Conservation (phyloP, 106 monocot species). For the Chionographis japonica region DNA sequence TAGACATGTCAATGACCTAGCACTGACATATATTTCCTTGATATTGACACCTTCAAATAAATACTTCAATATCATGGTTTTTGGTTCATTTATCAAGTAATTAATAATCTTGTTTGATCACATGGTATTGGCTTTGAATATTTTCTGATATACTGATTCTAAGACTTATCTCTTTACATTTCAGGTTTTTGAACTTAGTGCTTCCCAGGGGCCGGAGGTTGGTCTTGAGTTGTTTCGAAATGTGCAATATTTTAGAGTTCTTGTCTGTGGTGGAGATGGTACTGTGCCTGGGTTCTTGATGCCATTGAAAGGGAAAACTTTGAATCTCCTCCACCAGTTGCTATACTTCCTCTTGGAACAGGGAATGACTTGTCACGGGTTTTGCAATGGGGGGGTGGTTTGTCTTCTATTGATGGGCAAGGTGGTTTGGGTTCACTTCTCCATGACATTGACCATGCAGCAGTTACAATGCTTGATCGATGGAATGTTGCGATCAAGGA, state of each 20-base stretch:
- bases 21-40: too few relatives aligned
- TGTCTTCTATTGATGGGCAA: constrained; percentile 66
- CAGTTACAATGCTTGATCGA: constrained; percentile 84
- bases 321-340: constrained; percentile 91
- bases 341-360: constrained; percentile 94
- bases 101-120: too few relatives aligned
- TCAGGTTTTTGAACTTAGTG: constrained; percentile 78
- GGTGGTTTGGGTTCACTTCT: constrained; percentile 57
- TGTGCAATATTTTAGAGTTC: constrained; percentile 67
- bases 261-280: constrained; percentile 95
- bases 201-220: constrained; percentile 76
- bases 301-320: constrained; percentile 78
- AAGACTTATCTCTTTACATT: constrained; percentile 8
- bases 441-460: constrained; percentile 67
- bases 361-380: constrained; percentile 90
- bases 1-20: too few relatives aligned
- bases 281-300: constrained; percentile 97
- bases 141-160: neutral
- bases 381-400: constrained; percentile 79
- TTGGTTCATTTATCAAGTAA: too few relatives aligned
- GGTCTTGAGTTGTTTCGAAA: constrained; percentile 70
- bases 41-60: too few relatives aligned
- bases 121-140: too few relatives aligned
- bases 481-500: constrained; percentile 79
- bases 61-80: too few relatives aligned